Conservation (phyloP, 306 rosid genomes). For the Prunus mira region DNA sequence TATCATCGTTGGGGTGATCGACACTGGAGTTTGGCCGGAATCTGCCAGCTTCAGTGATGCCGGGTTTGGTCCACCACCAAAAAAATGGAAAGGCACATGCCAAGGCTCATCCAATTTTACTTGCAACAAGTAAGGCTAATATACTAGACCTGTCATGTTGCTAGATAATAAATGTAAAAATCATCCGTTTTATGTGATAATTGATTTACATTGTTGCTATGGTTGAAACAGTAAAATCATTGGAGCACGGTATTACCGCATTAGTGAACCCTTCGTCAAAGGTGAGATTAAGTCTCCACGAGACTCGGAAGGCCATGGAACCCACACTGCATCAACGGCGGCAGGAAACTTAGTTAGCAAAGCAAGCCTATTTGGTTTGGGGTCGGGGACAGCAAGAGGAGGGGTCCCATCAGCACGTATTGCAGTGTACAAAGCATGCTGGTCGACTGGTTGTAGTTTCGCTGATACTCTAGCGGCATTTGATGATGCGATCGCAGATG, state of each 20-base stretch:
- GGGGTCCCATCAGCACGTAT: constrained; percentile 37
- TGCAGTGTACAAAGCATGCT: constrained; percentile 41
- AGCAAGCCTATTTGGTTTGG: constrained; percentile 33
- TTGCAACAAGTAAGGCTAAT: too few species aligned
- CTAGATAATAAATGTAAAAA: too few species aligned
- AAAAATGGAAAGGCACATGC: too few species aligned
- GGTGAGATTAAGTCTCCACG: constrained; percentile 30
- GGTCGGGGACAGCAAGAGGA: constrained; percentile 36
- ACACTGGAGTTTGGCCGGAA: too few species aligned
- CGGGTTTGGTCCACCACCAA: too few species aligned
- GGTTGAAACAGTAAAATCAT: constrained; percentile 36
- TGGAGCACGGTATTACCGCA: constrained; percentile 40
- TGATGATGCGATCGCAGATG: constrained; percentile 51
- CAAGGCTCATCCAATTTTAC: too few species aligned
- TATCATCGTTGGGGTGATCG: too few species aligned
- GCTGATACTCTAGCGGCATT: constrained; percentile 28
- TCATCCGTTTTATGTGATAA: too few species aligned
- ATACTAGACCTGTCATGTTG: too few species aligned
- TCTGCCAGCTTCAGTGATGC: too few species aligned
- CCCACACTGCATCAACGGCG: constrained; percentile 46
- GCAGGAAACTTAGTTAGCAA: constrained; percentile 36
- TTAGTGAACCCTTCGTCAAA: neutral
- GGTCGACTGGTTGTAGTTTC: neutral
- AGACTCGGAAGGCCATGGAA: constrained; percentile 43
- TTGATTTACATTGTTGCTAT: neutral